Base-by-base conservation (phyloP, 2,329 filamentous ascomycete species). In the Raffaelea ambrosiae region DNA sequence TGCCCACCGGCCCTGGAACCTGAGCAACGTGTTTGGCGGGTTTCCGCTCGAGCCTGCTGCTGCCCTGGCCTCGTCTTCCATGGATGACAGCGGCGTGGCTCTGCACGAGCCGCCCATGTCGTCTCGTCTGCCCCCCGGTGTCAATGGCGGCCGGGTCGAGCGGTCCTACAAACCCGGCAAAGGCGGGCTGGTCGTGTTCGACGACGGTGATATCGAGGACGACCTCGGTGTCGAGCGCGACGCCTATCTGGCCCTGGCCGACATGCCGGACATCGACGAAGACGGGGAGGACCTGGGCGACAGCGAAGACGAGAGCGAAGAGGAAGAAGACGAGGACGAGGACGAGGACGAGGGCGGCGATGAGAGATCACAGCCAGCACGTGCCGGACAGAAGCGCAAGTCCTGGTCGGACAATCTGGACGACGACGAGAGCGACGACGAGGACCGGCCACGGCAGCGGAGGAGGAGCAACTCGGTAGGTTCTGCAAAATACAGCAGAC, bases 181-280 rank as follows among this genome's bases (percentile, higher is more conserved):
- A 59, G 91, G 91, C 18, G 93, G 93, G 0, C 86, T 98, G 39
- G 79, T 98, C 51, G 89, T 96, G 2, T 95, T 93, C 63, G 93
- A 97, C 60, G 93, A 97, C 61, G 93, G 91, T 1, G 93, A 98
- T 63, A 90, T 98, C 44, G 86, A 91, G 55, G 86, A 91, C 55
- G 86, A 90, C 31, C 69, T 98, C 31, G 66, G 65, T 13, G 69
- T 70, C 1, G 89, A 97, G 65, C 77, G 81, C 56, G 82, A 88
- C 50, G 90, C 93, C 36, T 97, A 94, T 60, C 78, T 86, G 54
- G 84, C 84, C n/a, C 69, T 97, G 45, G 73, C 88, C 41, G 84
- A 89, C 53, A 97, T 98, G 89, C 91, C 90, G 1, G 87, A 94
- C 42, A 69, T 95, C 43, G 88, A 88, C 36, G 77, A 83, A 23